These are phyloP conservation scores for Pichia sporocuriosa DNA, from an alignment of 805 yeast species.

Conservation along the genomic window DNA sequence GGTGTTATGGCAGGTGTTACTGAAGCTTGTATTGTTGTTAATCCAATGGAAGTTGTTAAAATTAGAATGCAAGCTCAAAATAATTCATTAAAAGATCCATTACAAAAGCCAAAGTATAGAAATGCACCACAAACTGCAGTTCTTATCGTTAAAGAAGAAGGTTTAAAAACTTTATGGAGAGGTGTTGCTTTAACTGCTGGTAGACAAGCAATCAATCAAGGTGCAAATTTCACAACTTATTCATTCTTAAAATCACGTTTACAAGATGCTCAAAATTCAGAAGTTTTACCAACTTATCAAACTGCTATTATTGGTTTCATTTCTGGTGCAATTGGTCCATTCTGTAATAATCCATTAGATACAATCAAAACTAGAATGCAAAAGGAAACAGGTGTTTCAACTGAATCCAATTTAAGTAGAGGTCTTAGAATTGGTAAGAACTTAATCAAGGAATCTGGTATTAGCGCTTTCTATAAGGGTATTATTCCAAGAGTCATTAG, in stretches of 20 bases:
- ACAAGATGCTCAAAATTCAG: conserved; percentile 50
- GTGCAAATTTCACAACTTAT: conserved; percentile 95
- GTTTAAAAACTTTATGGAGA: conserved; percentile 78
- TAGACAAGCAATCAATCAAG: conserved; percentile 97
- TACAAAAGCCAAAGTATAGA: conserved; percentile 71
- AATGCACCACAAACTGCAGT: conserved; percentile 89
- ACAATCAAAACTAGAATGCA: conserved; percentile 96
- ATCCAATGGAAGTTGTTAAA: conserved; percentile 96
- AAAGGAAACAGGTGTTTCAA: conserved; percentile 67
- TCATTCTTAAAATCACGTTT: conserved; percentile 71
- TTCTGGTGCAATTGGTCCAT: conserved; percentile 96
- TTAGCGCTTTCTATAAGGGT: conserved; percentile 86
- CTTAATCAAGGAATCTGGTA: conserved; percentile 83
- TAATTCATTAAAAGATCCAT: conserved; percentile 81
- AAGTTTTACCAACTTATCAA: conserved; percentile 82
- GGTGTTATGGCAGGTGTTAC: conserved; percentile 98
- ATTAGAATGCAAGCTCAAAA: conserved; percentile 96
- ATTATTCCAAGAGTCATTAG: conserved; percentile 98
- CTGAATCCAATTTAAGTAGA: conserved; percentile 63
- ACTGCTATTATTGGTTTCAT: conserved; percentile 85
- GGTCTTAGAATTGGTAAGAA: conserved; percentile 75
- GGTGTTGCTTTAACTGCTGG: conserved; percentile 96
- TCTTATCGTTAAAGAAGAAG: conserved; percentile 84
- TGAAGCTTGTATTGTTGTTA: conserved; percentile 90
- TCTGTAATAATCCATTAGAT: conserved; percentile 95